Evolutionary conservation across 768 basidiomycete genomes (phyloP).

Genomic region (Psilocybe subaeruginosa): DNA sequence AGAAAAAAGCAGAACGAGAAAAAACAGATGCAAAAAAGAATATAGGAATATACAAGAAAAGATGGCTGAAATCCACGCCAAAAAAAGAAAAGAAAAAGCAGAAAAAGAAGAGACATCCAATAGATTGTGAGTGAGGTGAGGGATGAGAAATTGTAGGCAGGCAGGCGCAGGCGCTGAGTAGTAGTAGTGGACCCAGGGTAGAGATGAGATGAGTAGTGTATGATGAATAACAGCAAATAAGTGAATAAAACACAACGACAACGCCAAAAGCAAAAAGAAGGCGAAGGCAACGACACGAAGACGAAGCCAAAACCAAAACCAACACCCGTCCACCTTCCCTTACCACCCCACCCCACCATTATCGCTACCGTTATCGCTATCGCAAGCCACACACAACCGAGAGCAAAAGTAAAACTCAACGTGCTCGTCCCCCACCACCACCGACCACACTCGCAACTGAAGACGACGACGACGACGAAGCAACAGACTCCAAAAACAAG

Average conservation of each 20-base stretch:
- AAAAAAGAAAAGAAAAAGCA: not conserved
- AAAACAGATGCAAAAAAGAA: slow-evolving; percentile 1
- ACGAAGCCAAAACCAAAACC: too few species aligned
- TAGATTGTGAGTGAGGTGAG: not conserved
- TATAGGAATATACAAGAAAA: not conserved
- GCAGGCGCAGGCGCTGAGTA: not conserved
- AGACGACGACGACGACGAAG: slow-evolving; percentile 1
- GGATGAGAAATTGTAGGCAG: not conserved
- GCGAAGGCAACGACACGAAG: not conserved
- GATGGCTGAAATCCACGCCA: not conserved
- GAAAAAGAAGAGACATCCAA: not conserved
- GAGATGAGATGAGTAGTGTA: slow-evolving; percentile 2
- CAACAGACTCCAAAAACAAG: not conserved
- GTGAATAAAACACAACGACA: slow-evolving; percentile 6
- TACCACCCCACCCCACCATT: not conserved
- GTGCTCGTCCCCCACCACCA: slow-evolving; percentile 18
- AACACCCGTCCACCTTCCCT: not conserved
- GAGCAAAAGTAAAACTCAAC: slow-evolving; percentile 18
- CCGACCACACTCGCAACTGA: slow-evolving; percentile 1
- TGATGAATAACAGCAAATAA: not conserved
- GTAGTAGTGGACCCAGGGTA: not conserved
- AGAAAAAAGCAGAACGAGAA: not conserved
- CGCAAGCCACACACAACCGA: slow-evolving; percentile 14
- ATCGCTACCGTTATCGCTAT: not conserved
- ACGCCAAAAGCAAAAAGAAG: not conserved